Percentiles rank a stretch among this genome's conserved stretches.
phyloP scores from a whole-genome alignment of 345 rosid genomes.

The Camelina neglecta region DNA sequence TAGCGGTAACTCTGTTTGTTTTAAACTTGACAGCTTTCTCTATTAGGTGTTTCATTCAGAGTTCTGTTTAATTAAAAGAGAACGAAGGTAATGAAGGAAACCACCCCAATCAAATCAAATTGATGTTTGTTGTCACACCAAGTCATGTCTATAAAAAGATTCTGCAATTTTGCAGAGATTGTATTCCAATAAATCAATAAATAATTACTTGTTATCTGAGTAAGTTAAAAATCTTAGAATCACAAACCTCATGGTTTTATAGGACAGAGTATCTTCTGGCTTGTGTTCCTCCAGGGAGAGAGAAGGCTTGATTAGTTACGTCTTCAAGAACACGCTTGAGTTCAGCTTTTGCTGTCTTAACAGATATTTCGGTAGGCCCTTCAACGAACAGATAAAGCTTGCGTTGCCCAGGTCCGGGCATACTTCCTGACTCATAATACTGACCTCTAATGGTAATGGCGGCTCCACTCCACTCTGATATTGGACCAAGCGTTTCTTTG shows the following conservation, averaged over 20 bases:
- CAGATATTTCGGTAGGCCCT: constrained; percentile 80
- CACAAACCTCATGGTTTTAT: constrained; percentile 47
- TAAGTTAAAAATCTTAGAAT: constrained; percentile 31
- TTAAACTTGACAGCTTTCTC: constrained; percentile 12
- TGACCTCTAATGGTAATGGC: constrained; percentile 86
- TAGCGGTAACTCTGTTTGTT: neutral
- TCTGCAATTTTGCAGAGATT: constrained; percentile 9
- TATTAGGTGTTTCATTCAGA: constrained; percentile 1
- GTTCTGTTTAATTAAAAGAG: neutral
- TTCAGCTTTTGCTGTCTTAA: constrained; percentile 77
- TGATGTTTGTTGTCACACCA: constrained; percentile 13
- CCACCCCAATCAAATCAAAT: neutral
- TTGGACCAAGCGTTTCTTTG: constrained; percentile 82
- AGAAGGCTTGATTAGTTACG: constrained; percentile 63
- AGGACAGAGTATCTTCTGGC: constrained; percentile 80
- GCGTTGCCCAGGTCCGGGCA: constrained; percentile 66
- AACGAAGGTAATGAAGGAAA: neutral
- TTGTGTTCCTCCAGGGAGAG: constrained; percentile 80
- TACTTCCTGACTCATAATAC: constrained; percentile 58
- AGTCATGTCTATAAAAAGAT: constrained; percentile 25
- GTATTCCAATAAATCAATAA: constrained; percentile 15
- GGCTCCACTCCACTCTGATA: constrained; percentile 85
- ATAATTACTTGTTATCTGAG: constrained; percentile 8
- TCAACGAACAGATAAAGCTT: constrained; percentile 84
- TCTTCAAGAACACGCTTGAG: constrained; percentile 78